These are phyloP conservation scores for Phyllostachys edulis DNA, from an alignment of 176 grass and related monocot species.

Conservation along the genomic window DNA sequence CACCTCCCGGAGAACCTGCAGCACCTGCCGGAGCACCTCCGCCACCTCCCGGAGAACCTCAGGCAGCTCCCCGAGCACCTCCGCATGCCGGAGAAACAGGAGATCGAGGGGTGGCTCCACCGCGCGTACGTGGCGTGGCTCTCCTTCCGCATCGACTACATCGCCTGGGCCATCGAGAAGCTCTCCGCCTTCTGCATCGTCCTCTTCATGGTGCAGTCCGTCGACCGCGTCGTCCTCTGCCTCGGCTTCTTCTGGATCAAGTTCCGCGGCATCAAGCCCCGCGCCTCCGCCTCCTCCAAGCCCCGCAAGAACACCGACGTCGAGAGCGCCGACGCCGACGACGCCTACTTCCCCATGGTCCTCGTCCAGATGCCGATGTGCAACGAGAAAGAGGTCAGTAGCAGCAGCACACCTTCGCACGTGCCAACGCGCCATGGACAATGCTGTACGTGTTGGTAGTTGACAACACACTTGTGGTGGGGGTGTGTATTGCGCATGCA, in stretches of 20 bases:
- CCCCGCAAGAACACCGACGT: conserved; percentile 16
- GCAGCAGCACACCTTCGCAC: not conserved
- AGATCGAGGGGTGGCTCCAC: conserved; percentile 85
- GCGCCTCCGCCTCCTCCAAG: conserved; percentile 9
- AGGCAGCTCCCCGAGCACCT: conserved; percentile 48
- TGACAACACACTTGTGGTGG: not conserved
- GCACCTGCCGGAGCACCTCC: conserved; percentile 62
- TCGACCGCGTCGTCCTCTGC: conserved; percentile 79
- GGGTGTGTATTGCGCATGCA: not conserved
- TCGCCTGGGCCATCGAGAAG: conserved; percentile 73
- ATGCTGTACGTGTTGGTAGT: not conserved
- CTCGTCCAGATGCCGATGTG: conserved; percentile 97
- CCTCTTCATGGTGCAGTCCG: conserved; percentile 91
- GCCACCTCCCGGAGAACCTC: conserved; percentile 42
- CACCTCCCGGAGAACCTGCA: conserved; percentile 50
- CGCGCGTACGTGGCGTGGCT: conserved; percentile 79
- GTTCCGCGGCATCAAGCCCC: conserved; percentile 69
- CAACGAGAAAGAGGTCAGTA: conserved; percentile 83
- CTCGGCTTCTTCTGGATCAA: conserved; percentile 95
- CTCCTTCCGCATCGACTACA: conserved; percentile 69
- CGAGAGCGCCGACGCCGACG: conserved; percentile 31
- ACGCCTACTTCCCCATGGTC: conserved; percentile 73
- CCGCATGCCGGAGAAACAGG: conserved; percentile 58
- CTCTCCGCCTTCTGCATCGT: conserved; percentile 75
- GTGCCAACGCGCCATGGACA: not conserved